phyloP scores from a whole-genome alignment of 2,329 filamentous ascomycete genomes.

The Rutstroemia sp. region DNA sequence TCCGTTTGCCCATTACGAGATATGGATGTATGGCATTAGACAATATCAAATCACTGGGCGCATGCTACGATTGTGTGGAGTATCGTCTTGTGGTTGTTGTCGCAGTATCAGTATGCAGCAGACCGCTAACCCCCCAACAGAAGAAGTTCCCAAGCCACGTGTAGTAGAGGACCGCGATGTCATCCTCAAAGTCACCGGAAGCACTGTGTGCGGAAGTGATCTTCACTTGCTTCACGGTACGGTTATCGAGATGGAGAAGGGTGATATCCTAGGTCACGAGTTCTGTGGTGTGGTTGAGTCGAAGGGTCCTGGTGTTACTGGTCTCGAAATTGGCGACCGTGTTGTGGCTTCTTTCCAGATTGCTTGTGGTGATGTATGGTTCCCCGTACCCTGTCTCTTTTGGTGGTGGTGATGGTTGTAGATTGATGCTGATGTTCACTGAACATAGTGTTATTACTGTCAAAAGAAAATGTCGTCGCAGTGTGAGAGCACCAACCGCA shows the following conservation, averaged over 20 bases:
- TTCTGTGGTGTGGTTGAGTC: slow-evolving; percentile 43
- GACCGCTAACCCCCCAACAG: slow-evolving; percentile 25
- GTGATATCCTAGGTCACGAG: slow-evolving; percentile 47
- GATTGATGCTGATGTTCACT: not conserved
- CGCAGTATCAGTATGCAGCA: not conserved
- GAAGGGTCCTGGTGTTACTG: slow-evolving; percentile 43
- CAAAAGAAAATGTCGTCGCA: slow-evolving; percentile 70
- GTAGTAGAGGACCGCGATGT: slow-evolving; percentile 69
- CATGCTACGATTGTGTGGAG: no score
- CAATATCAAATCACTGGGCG: not conserved
- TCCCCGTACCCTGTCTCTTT: not conserved
- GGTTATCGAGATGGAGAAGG: slow-evolving; percentile 40
- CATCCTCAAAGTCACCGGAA: slow-evolving; percentile 64
- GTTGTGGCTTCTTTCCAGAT: slow-evolving; percentile 88
- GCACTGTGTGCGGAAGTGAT: slow-evolving; percentile 32
- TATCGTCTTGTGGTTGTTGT: not conserved
- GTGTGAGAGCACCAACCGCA: slow-evolving; percentile 74
- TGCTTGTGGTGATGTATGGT: slow-evolving; percentile 48
- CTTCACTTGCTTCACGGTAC: slow-evolving; percentile 31
- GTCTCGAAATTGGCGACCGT: slow-evolving; percentile 52
- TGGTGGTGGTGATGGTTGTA: no score
- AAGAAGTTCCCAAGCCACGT: slow-evolving; percentile 61
- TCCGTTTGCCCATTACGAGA: not conserved
- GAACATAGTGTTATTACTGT: slow-evolving; percentile 63
- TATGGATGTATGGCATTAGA: not conserved